Evolutionary conservation across 495 filamentous ascomycete species (phyloP).

Genomic region (Pyrenopolyporus hunteri): DNA sequence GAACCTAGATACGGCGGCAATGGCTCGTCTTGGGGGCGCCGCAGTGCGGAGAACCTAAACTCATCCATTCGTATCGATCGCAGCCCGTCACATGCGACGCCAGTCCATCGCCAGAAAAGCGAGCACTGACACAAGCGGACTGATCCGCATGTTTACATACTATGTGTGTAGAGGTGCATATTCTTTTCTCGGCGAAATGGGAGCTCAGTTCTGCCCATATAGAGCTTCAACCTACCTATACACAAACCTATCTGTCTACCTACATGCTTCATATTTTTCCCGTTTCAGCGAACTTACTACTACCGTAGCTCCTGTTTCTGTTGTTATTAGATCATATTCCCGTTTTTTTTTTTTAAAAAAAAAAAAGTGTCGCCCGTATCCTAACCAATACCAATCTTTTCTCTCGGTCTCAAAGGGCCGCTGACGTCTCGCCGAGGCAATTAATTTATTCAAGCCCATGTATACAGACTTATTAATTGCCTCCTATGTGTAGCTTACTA

Average conservation of each 20-base stretch:
- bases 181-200: slow-evolving; percentile 3
- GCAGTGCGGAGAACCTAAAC: slow-evolving; percentile 6
- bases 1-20: slow-evolving; percentile 21
- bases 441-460: slow-evolving; percentile 29
- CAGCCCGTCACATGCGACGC: slow-evolving; percentile 29
- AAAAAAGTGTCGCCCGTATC: too few species aligned
- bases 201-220: slow-evolving; percentile 9
- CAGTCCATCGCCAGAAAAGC: slow-evolving; percentile 7
- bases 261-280: background rate
- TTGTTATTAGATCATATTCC: too few species aligned
- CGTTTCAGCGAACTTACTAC: slow-evolving; percentile 3
- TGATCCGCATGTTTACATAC: slow-evolving; percentile 26
- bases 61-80: slow-evolving; percentile 12
- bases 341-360: too few species aligned
- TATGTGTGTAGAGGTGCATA: background rate
- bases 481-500: slow-evolving; percentile 6
- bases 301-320: too few species aligned
- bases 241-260: background rate
- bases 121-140: slow-evolving; percentile 11
- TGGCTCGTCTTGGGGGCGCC: slow-evolving; percentile 13
- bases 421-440: slow-evolving; percentile 16
- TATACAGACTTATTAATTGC: slow-evolving; percentile 1
- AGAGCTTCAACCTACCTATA: slow-evolving; percentile 3
- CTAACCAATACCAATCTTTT: background rate
- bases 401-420: background rate